phyloP scores from a whole-genome alignment of 2,329 filamentous ascomycete genomes.

The Apiospora saccharicola region DNA sequence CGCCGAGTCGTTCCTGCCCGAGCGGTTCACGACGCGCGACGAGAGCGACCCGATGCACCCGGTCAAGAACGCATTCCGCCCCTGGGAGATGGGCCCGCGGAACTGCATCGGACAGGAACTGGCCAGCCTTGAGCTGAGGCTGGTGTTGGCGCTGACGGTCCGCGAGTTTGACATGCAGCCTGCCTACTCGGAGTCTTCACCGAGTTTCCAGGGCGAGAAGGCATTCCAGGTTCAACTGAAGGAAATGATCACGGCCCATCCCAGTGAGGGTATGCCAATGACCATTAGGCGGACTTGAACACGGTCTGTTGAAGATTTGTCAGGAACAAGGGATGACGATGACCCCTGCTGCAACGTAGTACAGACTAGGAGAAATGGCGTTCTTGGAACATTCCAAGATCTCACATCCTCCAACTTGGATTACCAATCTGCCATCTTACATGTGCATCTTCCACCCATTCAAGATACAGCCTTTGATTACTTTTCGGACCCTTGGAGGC shows the following conservation, averaged over 20 bases:
- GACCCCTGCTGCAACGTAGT: not conserved
- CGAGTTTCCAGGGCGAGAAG: slow-evolving; percentile 42
- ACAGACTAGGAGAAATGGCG: not conserved
- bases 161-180: slow-evolving; percentile 57
- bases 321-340: not conserved
- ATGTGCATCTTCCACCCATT: not conserved
- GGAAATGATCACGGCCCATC: slow-evolving; percentile 6
- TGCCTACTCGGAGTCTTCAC: slow-evolving; percentile 44
- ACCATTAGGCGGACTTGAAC: not conserved
- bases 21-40: slow-evolving; percentile 47
- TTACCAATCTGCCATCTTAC: not conserved
- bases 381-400: not conserved
- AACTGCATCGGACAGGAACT: slow-evolving; percentile 48
- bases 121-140: slow-evolving; percentile 57
- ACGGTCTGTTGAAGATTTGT: not conserved
- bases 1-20: slow-evolving; percentile 53
- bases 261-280: slow-evolving; percentile 9
- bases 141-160: slow-evolving; percentile 57
- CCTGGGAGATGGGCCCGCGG: slow-evolving; percentile 48
- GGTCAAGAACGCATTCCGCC: slow-evolving; percentile 40
- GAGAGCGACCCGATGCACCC: slow-evolving; percentile 43
- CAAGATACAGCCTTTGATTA: not conserved
- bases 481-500: not conserved
- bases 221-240: slow-evolving; percentile 37
- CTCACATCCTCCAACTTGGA: no score